phyloP scores from a whole-genome alignment of 345 rosid species.

The Salix koriyanagi region DNA sequence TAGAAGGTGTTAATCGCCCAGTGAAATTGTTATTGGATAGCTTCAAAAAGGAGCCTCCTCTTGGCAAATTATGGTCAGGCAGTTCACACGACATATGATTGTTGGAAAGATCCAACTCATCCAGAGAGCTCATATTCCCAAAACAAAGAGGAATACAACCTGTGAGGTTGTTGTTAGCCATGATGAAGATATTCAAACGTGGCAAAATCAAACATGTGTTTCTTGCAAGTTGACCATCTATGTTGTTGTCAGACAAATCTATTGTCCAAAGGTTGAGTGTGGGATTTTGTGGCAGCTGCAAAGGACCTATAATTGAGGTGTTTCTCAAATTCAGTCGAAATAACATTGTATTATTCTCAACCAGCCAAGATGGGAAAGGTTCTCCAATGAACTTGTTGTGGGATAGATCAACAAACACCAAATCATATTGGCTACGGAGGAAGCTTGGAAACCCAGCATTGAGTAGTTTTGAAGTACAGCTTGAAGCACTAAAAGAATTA shows the following conservation, averaged over 20 bases:
- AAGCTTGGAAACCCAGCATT: neutral
- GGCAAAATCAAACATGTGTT: conserved; percentile 7
- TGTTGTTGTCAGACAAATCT: neutral
- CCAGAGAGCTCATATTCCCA: neutral
- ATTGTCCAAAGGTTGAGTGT: neutral
- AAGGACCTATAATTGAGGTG: neutral
- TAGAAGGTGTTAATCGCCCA: neutral
- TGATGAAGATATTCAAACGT: neutral
- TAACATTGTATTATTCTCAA: conserved; percentile 22
- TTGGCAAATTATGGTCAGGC: neutral
- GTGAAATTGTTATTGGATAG: neutral
- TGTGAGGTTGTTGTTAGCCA: conserved; percentile 8
- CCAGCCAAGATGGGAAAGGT: conserved; percentile 23
- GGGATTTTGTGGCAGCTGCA: neutral
- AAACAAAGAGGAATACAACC: conserved; percentile 24
- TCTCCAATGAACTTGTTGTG: neutral
- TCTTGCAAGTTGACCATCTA: conserved; percentile 3
- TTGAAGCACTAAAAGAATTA: neutral
- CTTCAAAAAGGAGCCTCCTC: neutral
- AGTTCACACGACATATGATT: neutral
- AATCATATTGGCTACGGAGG: neutral
- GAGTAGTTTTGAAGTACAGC: neutral
- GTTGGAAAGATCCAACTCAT: conserved; percentile 15
- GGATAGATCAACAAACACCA: neutral
- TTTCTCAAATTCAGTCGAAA: fast-evolving